These are phyloP conservation scores for Bipolaris oryzae DNA, from an alignment of 2,329 filamentous ascomycete genomes.

Conservation along the genomic window DNA sequence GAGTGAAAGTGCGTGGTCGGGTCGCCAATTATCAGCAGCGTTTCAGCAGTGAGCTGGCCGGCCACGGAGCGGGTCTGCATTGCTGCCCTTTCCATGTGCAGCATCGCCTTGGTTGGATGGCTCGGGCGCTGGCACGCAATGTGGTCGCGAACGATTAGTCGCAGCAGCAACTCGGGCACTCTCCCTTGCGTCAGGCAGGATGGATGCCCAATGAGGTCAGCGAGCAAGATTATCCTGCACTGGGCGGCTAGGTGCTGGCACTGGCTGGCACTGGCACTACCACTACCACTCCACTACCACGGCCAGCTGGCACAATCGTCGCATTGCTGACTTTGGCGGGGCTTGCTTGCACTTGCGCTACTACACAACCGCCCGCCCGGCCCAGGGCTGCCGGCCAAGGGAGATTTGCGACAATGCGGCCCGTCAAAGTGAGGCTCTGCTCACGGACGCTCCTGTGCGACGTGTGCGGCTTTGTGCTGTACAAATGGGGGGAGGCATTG, in stretches of 20 bases:
- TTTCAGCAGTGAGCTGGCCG: constrained; percentile 45
- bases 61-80: constrained; percentile 45
- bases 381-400: constrained; percentile 28
- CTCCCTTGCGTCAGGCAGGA: constrained; percentile 44
- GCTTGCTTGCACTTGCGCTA: constrained; percentile 37
- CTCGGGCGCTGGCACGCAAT: constrained; percentile 38
- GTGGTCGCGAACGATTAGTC: constrained; percentile 48
- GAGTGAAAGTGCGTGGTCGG: constrained; percentile 36
- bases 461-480: no score
- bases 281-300: constrained; percentile 11
- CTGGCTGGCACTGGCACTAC: constrained; percentile 37
- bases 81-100: constrained; percentile 41
- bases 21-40: constrained; percentile 47
- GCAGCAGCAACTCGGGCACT: constrained; percentile 44
- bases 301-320: constrained; percentile 40
- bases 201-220: constrained; percentile 38
- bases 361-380: constrained; percentile 19
- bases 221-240: constrained; percentile 42
- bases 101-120: constrained; percentile 40
- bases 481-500: not conserved
- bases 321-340: constrained; percentile 40
- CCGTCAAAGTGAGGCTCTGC: constrained; percentile 35
- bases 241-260: constrained; percentile 44
- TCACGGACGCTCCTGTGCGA: constrained; percentile 10
- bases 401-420: constrained; percentile 21